Evolutionary conservation across 2,329 filamentous ascomycete species (phyloP).

Genomic region (Alternaria hordeiaustralica): DNA sequence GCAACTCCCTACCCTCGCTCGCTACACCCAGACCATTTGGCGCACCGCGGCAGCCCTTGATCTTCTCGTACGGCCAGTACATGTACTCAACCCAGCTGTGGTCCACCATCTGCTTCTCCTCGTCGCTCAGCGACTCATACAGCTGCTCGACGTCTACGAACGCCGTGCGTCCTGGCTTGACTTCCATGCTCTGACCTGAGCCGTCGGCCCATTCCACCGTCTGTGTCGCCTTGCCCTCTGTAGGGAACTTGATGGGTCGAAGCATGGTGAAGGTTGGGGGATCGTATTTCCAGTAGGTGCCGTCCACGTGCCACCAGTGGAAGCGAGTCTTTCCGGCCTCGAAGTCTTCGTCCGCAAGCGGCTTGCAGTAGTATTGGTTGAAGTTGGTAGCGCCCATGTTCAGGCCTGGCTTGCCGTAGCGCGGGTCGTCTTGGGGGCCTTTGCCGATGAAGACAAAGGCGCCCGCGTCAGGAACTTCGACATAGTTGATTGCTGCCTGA

Average conservation of each 20-base stretch:
- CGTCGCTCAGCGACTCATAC: conserved; percentile 5
- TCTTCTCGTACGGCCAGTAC: neutral
- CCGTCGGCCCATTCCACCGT: conserved; percentile 3
- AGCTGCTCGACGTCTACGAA: conserved; percentile 1
- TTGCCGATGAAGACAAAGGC: conserved; percentile 5
- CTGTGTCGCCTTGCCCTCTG: neutral
- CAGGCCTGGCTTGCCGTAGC: conserved; percentile 4
- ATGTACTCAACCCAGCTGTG: conserved; percentile 6
- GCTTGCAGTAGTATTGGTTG: conserved; percentile 4
- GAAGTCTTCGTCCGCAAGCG: conserved; percentile 4
- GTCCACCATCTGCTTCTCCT: conserved; percentile 2
- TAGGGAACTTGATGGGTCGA: conserved; percentile 1
- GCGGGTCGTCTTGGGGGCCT: conserved; percentile 2
- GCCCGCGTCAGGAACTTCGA: conserved; percentile 6
- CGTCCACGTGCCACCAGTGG: conserved; percentile 2
- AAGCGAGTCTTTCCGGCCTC: conserved; percentile 4
- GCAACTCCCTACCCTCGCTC: conserved; percentile 1
- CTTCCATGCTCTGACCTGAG: neutral
- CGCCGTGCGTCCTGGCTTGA: neutral
- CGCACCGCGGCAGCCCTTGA: conserved; percentile 5
- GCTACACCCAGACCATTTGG: conserved; percentile 1
- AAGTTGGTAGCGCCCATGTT: conserved; percentile 3
- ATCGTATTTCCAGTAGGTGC: neutral
- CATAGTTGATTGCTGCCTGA: neutral
- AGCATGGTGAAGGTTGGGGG: neutral